Evolutionary conservation across 106 monocot genomes (phyloP).

Genomic region (Cymbidium sinense): DNA sequence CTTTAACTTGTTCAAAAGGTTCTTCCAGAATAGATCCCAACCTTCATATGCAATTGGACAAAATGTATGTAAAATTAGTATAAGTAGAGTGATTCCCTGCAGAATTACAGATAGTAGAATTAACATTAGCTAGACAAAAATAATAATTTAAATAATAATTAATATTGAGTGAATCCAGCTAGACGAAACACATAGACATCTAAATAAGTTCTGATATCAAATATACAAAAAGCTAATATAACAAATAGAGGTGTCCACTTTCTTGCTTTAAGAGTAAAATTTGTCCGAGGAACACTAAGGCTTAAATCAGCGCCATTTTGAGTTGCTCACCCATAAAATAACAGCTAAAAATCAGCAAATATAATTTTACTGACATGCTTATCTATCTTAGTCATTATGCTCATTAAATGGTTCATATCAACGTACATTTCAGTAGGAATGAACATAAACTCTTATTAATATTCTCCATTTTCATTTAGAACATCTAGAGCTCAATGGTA

Average conservation of each 20-base stretch:
- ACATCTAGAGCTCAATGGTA: not conserved
- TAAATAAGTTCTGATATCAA: not conserved
- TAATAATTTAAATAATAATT: not conserved
- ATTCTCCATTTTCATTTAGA: not conserved
- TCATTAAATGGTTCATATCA: not conserved
- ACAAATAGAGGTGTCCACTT: not conserved
- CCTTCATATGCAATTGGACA: constrained; percentile 88
- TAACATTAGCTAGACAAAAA: constrained; percentile 1
- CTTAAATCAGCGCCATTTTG: not conserved
- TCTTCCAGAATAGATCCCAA: constrained; percentile 61
- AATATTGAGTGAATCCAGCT: not conserved
- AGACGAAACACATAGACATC: not conserved
- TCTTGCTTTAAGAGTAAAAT: not conserved
- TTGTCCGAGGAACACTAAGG: not conserved
- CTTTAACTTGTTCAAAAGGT: constrained; percentile 64
- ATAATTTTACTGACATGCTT: not conserved
- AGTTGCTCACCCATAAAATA: not conserved
- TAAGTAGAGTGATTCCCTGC: constrained; percentile 65
- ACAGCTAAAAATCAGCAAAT: not conserved
- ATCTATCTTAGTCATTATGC: not conserved
- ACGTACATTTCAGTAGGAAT: not conserved
- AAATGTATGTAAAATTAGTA: constrained; percentile 67
- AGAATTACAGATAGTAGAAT: constrained; percentile 8
- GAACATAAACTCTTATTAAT: not conserved
- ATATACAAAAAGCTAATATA: not conserved